Evolutionary conservation across 1,139 yeast genomes (phyloP), one percentile per base, ranked within the genome.

Genomic region (Wickerhamiella pararugosa): DNA sequence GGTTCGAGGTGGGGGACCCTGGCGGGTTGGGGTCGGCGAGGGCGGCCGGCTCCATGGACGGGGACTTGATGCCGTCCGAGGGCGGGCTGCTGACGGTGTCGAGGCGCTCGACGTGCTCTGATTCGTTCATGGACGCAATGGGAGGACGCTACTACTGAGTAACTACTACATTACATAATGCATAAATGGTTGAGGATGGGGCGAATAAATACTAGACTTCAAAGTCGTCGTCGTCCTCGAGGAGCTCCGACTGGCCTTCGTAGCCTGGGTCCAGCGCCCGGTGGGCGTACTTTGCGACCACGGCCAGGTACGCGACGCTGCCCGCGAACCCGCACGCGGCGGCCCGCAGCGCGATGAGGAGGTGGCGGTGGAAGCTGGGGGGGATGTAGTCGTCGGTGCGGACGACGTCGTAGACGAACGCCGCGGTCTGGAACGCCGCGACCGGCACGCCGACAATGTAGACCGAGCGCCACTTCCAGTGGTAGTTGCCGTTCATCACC

Each of bases 391-490:
- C 35, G 2, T 28, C 26, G 15, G 8, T 29, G 10, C n/a, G 34
- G 29, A 11, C 15, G 9, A 38, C 31, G 26, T 25, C 25, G 33
- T 30, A 36, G 2, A 32, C 32, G 15, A 34, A n/a, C 4, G 34
- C 33, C 7, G 32, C 28, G 6, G 36, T 21, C 36, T 39, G 47
- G 21, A 37, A 25, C 15, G 37, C 11, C 10, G 37, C 10, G 8
- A 48, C 36, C 10, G 39, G 40, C 15, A 39, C 26, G 28, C 43
- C 37, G 7, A 49, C 45, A 15, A 39, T 29, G n/a, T 44, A 35
- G 26, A 47, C 9, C n/a, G 44, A 27, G 21, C 44, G 46, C 54
- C 54, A 51, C 37, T 51, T 52, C 53, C 54, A 50, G 29, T 34
- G 41, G 31, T 45, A 42, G 31, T 40, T 34, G 21, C 46, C 45